These are phyloP conservation scores for Dryas alaskensis DNA, from an alignment of 306 rosid species.

Conservation along the genomic window DNA sequence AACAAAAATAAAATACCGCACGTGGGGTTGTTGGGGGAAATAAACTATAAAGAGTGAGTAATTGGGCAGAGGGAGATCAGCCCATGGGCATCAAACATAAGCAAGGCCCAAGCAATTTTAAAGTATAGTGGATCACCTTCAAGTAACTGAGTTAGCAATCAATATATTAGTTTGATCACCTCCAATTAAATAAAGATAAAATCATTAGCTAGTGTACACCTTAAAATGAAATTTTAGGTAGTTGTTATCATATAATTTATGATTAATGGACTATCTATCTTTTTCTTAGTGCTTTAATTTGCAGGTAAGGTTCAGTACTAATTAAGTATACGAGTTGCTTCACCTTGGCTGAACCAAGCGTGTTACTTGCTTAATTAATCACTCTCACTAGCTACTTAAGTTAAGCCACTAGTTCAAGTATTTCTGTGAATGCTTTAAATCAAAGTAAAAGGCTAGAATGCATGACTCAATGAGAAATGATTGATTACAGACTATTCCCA, in stretches of 20 bases:
- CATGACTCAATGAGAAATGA: constrained; percentile 12
- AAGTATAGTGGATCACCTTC: background rate
- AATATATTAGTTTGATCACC: background rate
- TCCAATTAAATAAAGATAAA: background rate
- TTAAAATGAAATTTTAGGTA: constrained; percentile 9
- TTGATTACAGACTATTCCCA: constrained; percentile 36
- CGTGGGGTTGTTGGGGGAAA: too few species aligned
- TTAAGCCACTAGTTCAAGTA: background rate
- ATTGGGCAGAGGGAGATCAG: too few species aligned
- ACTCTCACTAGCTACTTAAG: constrained; percentile 19
- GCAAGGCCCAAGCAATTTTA: too few species aligned
- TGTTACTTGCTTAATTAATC: constrained; percentile 9
- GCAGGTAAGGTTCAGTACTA: background rate
- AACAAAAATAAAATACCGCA: too few species aligned
- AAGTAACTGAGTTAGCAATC: background rate
- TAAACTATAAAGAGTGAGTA: too few species aligned
- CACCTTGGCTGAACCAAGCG: constrained; percentile 10
- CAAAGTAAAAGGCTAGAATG: constrained; percentile 29
- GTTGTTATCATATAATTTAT: constrained; percentile 10
- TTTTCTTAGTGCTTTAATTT: constrained; percentile 4
- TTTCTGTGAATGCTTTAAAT: constrained; percentile 32
- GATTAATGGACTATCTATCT: constrained; percentile 12
- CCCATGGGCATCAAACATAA: too few species aligned
- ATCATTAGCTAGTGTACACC: constrained; percentile 12
- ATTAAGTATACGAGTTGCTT: background rate